Percentiles rank a stretch among this genome's conserved stretches.
These are phyloP conservation scores for Yarrowia sp. DNA, from an alignment of 805 yeast species.

Conservation along the genomic window DNA sequence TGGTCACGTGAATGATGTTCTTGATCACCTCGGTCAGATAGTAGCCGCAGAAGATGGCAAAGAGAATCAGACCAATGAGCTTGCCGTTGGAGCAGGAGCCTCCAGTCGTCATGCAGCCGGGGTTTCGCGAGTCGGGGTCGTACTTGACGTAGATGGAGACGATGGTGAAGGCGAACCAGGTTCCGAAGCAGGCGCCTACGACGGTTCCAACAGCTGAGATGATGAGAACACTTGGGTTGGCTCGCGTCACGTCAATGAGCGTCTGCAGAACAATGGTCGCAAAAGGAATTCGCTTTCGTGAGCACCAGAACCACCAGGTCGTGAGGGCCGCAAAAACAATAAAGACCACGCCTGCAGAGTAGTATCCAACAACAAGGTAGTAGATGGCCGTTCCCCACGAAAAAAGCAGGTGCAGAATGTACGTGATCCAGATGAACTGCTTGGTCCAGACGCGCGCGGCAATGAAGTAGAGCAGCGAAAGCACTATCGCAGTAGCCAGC, in stretches of 20 bases:
- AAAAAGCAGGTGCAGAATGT: conserved; percentile 61
- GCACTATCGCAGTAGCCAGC: conserved; percentile 55
- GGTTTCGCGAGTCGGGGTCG: conserved; percentile 44
- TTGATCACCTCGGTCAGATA: conserved; percentile 78
- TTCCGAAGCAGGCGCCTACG: conserved; percentile 59
- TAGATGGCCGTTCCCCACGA: conserved; percentile 76
- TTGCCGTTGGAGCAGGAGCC: conserved; percentile 59
- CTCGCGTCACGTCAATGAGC: conserved; percentile 73
- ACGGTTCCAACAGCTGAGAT: conserved; percentile 61
- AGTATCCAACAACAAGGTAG: conserved; percentile 64
- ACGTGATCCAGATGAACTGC: conserved; percentile 64
- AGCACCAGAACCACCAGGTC: conserved; percentile 70
- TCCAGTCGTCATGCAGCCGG: conserved; percentile 50
- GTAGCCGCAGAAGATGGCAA: conserved; percentile 78
- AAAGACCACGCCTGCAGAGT: conserved; percentile 78
- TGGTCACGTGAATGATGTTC: conserved; percentile 75
- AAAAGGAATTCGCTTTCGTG: conserved; percentile 68
- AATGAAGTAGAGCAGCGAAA: conserved; percentile 55
- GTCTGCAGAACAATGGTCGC: conserved; percentile 67
- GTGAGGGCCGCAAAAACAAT: conserved; percentile 61
- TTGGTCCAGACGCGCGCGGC: conserved; percentile 65
- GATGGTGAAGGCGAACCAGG: conserved; percentile 63
- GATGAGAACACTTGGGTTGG: conserved; percentile 65
- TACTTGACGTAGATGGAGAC: conserved; percentile 77
- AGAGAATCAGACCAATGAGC: conserved; percentile 67